phyloP scores from a whole-genome alignment of 2,329 filamentous ascomycete species.

The Scedosporium dehoogii region DNA sequence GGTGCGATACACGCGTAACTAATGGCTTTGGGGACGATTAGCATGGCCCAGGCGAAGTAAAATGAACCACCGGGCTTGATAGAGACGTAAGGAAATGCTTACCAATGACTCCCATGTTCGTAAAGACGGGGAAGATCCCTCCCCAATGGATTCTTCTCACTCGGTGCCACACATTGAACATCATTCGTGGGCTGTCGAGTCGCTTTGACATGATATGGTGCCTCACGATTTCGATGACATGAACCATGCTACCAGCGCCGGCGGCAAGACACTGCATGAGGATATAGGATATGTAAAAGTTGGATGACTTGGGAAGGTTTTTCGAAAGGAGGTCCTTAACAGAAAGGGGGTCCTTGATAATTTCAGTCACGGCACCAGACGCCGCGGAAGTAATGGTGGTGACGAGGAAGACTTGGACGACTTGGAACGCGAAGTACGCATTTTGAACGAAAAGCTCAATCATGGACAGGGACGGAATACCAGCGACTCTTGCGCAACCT shows the following conservation, averaged over 20 bases:
- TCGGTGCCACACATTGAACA: constrained; percentile 68
- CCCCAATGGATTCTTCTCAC: constrained; percentile 74
- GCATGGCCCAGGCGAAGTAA: neutral
- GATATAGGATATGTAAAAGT: constrained; percentile 89
- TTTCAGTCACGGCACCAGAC: constrained; percentile 51
- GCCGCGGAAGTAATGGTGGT: constrained; percentile 69
- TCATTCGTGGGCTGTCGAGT: constrained; percentile 67
- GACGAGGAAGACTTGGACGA: constrained; percentile 78
- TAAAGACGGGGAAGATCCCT: constrained; percentile 70
- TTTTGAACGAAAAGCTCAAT: constrained; percentile 72
- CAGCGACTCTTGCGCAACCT: constrained; percentile 61
- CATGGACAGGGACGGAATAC: constrained; percentile 58
- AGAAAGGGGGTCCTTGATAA: constrained; percentile 31
- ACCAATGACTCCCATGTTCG: constrained; percentile 73
- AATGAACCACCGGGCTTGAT: neutral
- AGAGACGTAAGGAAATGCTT: constrained; percentile 21
- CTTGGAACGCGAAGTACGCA: constrained; percentile 70
- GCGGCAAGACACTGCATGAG: constrained; percentile 81
- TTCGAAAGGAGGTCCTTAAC: constrained; percentile 44
- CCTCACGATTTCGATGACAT: constrained; percentile 52
- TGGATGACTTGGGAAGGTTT: constrained; percentile 67
- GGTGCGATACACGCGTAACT: constrained; percentile 83
- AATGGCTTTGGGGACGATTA: constrained; percentile 45
- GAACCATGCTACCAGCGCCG: constrained; percentile 63
- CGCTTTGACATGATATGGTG: constrained; percentile 56